Base-by-base conservation (phyloP, 2,329 filamentous ascomycete genomes). In the Epichloe brachyelytri region DNA sequence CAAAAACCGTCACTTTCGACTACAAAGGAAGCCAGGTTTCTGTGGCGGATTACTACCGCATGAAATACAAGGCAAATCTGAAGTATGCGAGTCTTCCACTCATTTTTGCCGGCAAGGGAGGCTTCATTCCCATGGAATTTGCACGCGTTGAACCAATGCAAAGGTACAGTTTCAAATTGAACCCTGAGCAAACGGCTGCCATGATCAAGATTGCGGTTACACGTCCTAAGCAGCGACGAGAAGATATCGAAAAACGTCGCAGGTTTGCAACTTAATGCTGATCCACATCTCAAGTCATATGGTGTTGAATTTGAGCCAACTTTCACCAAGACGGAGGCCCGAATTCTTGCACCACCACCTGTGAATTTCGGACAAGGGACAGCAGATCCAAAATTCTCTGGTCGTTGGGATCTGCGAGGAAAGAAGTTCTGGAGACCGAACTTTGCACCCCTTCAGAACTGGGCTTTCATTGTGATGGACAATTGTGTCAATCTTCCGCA, bases 161-260 rank as follows among this genome's bases (percentile, higher is more conserved):
- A 62, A 71, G 78, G 0, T 86, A 83, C 56, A 70, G 71, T 0
- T 83, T 71, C 68, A 86, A 85, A 65, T 64, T 86, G 1, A 76
- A 76, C 49, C 71, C 76, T 0, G 63, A 68, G 0, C 75, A 95
- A 69, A 96, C 91, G 0, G 71, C 83, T 0, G 69, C 77, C 5
- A 98, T 98, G 93, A 96, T 98, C 71, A 91, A 86, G 65, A 88
- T 91, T 60, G 90, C 91, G 0, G 91, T 95, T 4, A 88, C 85
- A 5, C 77, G 83, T 1, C 93, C 93, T 0, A 63, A 65, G 0
- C 64, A 81, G 33, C 86, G 93, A n/a, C 78, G 80, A 57, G 59
- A 64, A 0, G 79, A 85, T 19, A 89, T 97, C 58, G 58, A 67
- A 50, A 6, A 62, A 63, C 39, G 69, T 81, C 46, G 64, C 77